Evolutionary conservation across 495 filamentous ascomycete genomes (phyloP).

Genomic region (Hyphodiscus hymeniophilus): DNA sequence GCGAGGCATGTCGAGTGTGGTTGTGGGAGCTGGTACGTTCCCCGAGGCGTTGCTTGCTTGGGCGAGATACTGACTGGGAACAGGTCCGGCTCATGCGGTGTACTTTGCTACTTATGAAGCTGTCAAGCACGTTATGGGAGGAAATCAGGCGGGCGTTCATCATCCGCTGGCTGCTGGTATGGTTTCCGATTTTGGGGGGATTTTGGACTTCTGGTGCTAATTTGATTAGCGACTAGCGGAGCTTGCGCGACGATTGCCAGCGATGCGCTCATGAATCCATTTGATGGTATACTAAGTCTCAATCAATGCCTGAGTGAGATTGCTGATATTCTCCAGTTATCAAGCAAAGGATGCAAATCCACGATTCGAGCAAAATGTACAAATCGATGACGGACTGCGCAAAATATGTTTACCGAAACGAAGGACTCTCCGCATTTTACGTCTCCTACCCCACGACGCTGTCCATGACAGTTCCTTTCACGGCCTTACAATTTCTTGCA

Average conservation of each 20-base stretch:
- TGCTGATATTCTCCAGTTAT: slow-evolving; percentile 57
- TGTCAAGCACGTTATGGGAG: slow-evolving; percentile 92
- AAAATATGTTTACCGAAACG: slow-evolving; percentile 71
- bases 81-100: slow-evolving; percentile 92
- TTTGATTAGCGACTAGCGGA: slow-evolving; percentile 66
- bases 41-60: slow-evolving; percentile 1
- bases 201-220: slow-evolving; percentile 11
- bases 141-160: slow-evolving; percentile 79
- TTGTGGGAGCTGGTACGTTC: slow-evolving; percentile 80
- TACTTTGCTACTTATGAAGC: slow-evolving; percentile 98
- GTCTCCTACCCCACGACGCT: slow-evolving; percentile 97
- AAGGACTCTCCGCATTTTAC: slow-evolving; percentile 91
- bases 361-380: slow-evolving; percentile 79
- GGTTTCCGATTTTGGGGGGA: not conserved
- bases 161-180: slow-evolving; percentile 87
- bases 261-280: slow-evolving; percentile 98
- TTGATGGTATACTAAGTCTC: slow-evolving; percentile 66
- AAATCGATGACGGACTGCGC: slow-evolving; percentile 79
- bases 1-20: slow-evolving; percentile 94
- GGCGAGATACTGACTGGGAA: slow-evolving; percentile 18
- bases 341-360: slow-evolving; percentile 99
- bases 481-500: slow-evolving; percentile 89
- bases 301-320: not conserved
- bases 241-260: slow-evolving; percentile 92
- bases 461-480: slow-evolving; percentile 98